phyloP scores from a whole-genome alignment of 192 early-diverging fungal genomes.

The Rhizophlyctis rosea region DNA sequence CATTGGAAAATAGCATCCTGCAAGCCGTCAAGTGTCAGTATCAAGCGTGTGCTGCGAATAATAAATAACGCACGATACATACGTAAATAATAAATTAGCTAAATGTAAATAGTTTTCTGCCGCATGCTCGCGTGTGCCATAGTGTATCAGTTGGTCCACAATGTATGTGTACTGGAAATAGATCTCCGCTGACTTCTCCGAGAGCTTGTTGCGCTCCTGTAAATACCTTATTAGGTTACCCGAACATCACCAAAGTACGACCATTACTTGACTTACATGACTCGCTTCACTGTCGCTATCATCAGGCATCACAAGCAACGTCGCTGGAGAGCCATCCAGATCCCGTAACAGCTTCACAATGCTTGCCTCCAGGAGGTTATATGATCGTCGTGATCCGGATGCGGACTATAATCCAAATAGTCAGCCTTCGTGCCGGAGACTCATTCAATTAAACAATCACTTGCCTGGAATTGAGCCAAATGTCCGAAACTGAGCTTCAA shows the following conservation, averaged over 20 bases:
- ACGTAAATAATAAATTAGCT: slow-evolving; percentile 67
- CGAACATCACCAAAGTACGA: no score
- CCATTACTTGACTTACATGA: neutral
- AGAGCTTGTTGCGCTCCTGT: neutral
- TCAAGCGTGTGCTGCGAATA: neutral
- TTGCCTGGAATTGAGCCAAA: slow-evolving; percentile 63
- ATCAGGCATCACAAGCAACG: slow-evolving; percentile 1
- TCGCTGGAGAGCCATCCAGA: slow-evolving; percentile 37
- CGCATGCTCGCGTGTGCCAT: slow-evolving; percentile 70
- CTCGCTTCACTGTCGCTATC: no score
- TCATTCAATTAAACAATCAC: slow-evolving; percentile 16
- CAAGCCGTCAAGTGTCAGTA: neutral
- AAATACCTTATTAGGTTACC: no score
- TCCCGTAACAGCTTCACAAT: slow-evolving; percentile 62
- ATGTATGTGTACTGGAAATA: slow-evolving; percentile 70
- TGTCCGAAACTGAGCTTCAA: slow-evolving; percentile 68
- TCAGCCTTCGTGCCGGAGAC: neutral
- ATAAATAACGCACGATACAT: slow-evolving; percentile 8
- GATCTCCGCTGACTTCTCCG: slow-evolving; percentile 45
- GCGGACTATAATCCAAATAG: slow-evolving; percentile 37
- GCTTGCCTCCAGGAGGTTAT: slow-evolving; percentile 59
- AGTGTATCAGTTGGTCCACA: slow-evolving; percentile 73
- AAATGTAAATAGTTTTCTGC: slow-evolving; percentile 68
- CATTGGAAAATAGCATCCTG: slow-evolving; percentile 44
- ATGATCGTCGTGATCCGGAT: slow-evolving; percentile 65